These are phyloP conservation scores for Akanthomyces lecanii DNA, from an alignment of 2,329 filamentous ascomycete genomes.

Conservation along the genomic window DNA sequence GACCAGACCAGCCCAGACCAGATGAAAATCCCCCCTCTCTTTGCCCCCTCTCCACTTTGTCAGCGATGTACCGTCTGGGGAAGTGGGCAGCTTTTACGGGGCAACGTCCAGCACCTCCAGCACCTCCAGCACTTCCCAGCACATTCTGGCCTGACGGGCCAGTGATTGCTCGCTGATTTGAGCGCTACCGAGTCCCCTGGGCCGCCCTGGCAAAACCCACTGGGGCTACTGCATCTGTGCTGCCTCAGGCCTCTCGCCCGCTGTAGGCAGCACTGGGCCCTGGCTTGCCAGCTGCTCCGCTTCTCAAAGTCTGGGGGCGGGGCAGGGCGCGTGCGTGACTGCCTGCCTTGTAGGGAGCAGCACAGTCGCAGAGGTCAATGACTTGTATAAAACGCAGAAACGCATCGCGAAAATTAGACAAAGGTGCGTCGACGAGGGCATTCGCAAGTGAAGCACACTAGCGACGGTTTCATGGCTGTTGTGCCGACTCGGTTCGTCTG, in stretches of 20 bases:
- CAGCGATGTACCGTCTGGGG: conserved; percentile 15
- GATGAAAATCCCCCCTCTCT: neutral
- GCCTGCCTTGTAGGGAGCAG: neutral
- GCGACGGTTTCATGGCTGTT: neutral
- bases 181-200: neutral
- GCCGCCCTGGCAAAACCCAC: no score
- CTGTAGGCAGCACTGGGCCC: neutral
- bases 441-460: neutral
- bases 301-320: conserved; percentile 12
- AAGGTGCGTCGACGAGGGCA: neutral
- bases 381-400: neutral
- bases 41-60: neutral
- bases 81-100: conserved; percentile 6
- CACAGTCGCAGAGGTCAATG: no score
- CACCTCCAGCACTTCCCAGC: no score
- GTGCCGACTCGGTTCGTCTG: neutral
- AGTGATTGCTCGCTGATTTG: neutral
- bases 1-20: neutral
- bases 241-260: neutral
- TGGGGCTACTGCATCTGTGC: neutral
- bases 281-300: neutral
- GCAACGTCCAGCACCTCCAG: neutral
- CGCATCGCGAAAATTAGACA: neutral
- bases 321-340: neutral
- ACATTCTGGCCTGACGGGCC: neutral